phyloP scores from a whole-genome alignment of 1,284 basidiomycete species.

The Moesziomyces sp. region DNA sequence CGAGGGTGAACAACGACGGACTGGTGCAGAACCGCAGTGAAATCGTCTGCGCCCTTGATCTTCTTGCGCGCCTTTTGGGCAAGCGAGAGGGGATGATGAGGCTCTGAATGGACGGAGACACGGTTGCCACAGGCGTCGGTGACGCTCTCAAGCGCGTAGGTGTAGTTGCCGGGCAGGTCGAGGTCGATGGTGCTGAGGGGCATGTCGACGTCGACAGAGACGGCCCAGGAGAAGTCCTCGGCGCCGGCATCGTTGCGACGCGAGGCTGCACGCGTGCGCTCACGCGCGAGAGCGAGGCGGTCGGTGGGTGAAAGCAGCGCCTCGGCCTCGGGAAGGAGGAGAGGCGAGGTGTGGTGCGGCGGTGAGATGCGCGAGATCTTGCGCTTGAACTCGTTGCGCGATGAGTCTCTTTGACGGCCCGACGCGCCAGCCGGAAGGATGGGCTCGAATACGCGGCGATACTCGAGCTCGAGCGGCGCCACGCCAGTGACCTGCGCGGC shows the following conservation, averaged over 20 bases:
- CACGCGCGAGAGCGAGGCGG: constrained; percentile 33
- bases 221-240: constrained; percentile 53
- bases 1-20: constrained; percentile 80
- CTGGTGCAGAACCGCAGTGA: constrained; percentile 57
- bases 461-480: constrained; percentile 60
- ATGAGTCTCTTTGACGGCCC: constrained; percentile 9
- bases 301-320: constrained; percentile 36
- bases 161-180: constrained; percentile 50
- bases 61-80: constrained; percentile 41
- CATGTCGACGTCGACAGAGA: constrained; percentile 43
- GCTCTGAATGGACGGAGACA: constrained; percentile 19
- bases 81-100: constrained; percentile 17
- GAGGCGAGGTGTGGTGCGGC: constrained; percentile 46
- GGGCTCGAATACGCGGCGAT: constrained; percentile 42
- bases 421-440: constrained; percentile 7
- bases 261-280: constrained; percentile 37
- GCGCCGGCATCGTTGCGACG: constrained; percentile 17
- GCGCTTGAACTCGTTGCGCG: constrained; percentile 25
- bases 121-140: constrained; percentile 64
- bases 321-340: constrained; percentile 40
- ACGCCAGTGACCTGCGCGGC: constrained; percentile 56
- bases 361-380: constrained; percentile 50
- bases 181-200: constrained; percentile 58
- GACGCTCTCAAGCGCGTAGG: constrained; percentile 53
- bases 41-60: constrained; percentile 22